Evolutionary conservation across 441 rosid genomes (phyloP).

Genomic region (Pelargonium cotyledonis): DNA sequence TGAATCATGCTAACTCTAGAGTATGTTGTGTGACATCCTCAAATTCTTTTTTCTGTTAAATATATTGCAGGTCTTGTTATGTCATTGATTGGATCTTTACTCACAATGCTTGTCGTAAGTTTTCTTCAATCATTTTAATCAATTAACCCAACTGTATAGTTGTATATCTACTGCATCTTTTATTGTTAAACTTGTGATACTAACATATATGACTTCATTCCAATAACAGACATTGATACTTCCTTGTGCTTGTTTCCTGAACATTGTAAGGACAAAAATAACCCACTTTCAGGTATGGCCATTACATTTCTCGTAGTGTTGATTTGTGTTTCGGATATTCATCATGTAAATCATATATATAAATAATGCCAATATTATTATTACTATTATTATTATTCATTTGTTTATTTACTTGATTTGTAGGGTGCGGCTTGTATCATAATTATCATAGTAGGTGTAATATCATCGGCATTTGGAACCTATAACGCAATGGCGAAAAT

Average conservation of each 20-base stretch:
- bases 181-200: background rate
- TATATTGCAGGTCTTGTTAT: constrained; percentile 61
- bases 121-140: constrained; percentile 3
- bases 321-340: too few relatives aligned
- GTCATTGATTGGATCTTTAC: constrained; percentile 87
- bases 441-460: constrained; percentile 52
- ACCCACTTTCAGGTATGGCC: constrained; percentile 4
- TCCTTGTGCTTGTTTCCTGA: constrained; percentile 4
- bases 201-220: background rate
- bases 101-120: constrained; percentile 92
- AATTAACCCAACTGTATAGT: background rate
- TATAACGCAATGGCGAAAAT: constrained; percentile 60
- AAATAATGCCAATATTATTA: background rate
- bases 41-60: background rate
- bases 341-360: too few relatives aligned
- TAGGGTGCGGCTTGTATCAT: constrained; percentile 47
- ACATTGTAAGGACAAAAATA: background rate
- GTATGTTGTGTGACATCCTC: background rate
- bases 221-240: background rate
- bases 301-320: too few relatives aligned
- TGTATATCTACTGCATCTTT: background rate
- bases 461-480: constrained; percentile 56
- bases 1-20: background rate
- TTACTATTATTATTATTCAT: background rate
- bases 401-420: constrained; percentile 14